Evolutionary conservation across 176 grass and related monocot species (phyloP).

Genomic region (Oropetium thomaeum): DNA sequence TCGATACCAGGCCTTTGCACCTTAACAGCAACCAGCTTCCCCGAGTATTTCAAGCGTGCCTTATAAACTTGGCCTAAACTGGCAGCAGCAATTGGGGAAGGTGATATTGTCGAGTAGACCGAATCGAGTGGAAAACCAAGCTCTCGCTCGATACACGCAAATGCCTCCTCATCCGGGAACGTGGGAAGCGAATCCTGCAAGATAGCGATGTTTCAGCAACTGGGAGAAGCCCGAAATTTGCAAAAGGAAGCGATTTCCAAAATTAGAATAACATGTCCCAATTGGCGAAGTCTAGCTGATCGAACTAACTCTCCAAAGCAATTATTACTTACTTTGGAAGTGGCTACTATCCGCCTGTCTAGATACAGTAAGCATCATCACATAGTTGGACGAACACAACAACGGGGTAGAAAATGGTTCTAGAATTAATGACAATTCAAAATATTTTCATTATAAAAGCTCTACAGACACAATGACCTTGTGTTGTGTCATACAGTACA

Average conservation of each 20-base stretch:
- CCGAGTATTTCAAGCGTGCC: conserved; percentile 72
- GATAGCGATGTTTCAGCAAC: conserved; percentile 22
- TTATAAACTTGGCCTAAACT: conserved; percentile 98
- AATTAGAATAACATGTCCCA: not conserved
- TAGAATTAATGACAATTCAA: not conserved
- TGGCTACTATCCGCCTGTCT: not conserved
- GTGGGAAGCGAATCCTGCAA: conserved; percentile 92
- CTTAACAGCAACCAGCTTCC: conserved; percentile 76
- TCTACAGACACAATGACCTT: not conserved
- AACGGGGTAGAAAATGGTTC: not conserved
- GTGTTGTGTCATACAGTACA: no score
- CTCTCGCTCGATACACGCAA: conserved; percentile 87
- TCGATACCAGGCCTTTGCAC: conserved; percentile 89
- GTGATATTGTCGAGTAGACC: conserved; percentile 69
- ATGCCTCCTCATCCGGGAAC: conserved; percentile 88
- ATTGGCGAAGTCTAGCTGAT: conserved; percentile 1
- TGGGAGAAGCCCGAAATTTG: not conserved
- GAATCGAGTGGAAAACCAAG: conserved; percentile 74
- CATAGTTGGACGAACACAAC: not conserved
- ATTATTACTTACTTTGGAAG: not conserved
- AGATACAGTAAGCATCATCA: conserved; percentile 8
- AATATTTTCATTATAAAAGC: conserved; percentile 3
- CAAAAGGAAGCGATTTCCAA: not conserved
- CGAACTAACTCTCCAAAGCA: not conserved
- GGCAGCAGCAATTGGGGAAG: conserved; percentile 88